Base-by-base conservation (phyloP, 1,284 basidiomycete species). In the Apiotrichum siamense region DNA sequence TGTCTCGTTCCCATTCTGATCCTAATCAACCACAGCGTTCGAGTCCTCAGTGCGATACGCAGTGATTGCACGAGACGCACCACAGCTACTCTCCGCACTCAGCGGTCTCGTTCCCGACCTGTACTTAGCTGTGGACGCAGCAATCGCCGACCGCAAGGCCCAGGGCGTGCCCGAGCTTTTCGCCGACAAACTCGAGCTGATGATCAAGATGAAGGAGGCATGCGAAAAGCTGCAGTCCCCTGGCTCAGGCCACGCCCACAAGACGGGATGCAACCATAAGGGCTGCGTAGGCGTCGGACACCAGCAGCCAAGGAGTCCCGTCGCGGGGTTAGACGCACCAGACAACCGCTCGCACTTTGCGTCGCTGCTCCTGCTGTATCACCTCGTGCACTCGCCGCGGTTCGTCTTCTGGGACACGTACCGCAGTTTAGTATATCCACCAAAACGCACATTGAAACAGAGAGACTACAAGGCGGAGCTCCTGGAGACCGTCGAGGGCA, bases 31-130 rank as follows among this genome's bases (percentile, higher is more conserved):
- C 3, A 7, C 36, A 73, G 71, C 70, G 4, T 74, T 73, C 52
- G 71, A 74, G 48, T 55, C 64, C 10, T 72, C 70, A 6, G 68
- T 64, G 4, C 56, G 57, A 13, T 59, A 65, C 26, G 60, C 69
- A 4, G 59, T 72, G n/a, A 57, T 71, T 17, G 67, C 70, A 6
- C 49, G 58, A 7, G 65, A 71, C 36, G 59, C 49, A 12, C 53
- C 65, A 2, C 72, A 74, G 44, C 55, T 74, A 24, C 50, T 67
- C 11, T 65, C 66, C 9, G 59, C 69, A 1, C 55, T 73, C 2
- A 65, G 63, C 31, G 67, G 67, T 6, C 66, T 74, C 9, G 61
- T 74, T 3, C 69, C 70, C 4, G 64, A 61, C 10, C 52, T 73
- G 15, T 72, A 73, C 42, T 23, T 38, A 3, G 63, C 61, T 6